Evolutionary conservation across 306 rosid genomes (phyloP).

Genomic region (Sindora glabra): DNA sequence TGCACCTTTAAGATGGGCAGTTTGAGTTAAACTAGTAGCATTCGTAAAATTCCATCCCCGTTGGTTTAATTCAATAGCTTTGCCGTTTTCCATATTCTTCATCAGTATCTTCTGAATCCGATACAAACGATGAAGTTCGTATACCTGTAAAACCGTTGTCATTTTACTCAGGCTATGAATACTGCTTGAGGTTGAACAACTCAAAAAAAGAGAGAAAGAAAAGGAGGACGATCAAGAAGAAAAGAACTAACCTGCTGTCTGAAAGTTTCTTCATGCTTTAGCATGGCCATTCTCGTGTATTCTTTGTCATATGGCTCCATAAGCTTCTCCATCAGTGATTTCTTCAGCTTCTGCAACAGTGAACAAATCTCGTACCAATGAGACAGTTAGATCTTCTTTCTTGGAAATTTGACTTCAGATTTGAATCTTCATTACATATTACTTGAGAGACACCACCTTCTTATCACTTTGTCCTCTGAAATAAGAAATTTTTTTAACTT

Average conservation of each 20-base stretch:
- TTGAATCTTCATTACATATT: background rate
- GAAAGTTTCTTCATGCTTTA: constrained; percentile 74
- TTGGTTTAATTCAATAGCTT: constrained; percentile 25
- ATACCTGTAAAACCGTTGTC: constrained; percentile 38
- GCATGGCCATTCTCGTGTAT: constrained; percentile 66
- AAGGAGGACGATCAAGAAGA: too few relatives aligned
- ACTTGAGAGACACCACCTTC: constrained; percentile 9
- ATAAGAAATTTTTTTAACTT: constrained; percentile 9
- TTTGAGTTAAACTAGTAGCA: constrained; percentile 33
- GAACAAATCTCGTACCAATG: constrained; percentile 3
- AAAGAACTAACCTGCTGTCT: constrained; percentile 92
- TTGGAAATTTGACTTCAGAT: constrained; percentile 11
- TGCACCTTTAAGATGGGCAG: constrained; percentile 13
- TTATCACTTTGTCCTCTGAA: constrained; percentile 22
- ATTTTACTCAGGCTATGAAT: background rate
- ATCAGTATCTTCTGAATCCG: constrained; percentile 69
- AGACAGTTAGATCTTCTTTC: background rate
- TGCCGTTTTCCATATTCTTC: constrained; percentile 44
- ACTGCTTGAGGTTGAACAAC: background rate
- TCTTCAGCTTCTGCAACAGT: background rate
- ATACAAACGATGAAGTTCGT: constrained; percentile 86
- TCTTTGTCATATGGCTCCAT: constrained; percentile 58
- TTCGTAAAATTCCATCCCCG: constrained; percentile 40
- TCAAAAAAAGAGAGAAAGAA: background rate
- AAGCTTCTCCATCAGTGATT: constrained; percentile 62